Evolutionary conservation across 2,329 filamentous ascomycete species (phyloP), one percentile per base, ranked within the genome.

Genomic region (Beauveria brongniartii): DNA sequence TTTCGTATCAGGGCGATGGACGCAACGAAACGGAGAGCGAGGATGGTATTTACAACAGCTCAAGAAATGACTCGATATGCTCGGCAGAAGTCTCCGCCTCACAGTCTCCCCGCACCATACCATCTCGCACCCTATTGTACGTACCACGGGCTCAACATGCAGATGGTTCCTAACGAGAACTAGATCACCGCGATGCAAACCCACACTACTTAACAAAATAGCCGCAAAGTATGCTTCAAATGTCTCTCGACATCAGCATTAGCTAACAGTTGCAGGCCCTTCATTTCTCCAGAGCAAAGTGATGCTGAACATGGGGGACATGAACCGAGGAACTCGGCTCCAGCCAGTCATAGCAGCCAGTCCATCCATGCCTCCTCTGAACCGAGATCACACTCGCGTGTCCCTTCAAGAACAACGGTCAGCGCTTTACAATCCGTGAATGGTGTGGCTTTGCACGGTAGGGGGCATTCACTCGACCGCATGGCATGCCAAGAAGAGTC

Each of bases 351-450:
- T 58, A 80, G 80, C 72, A 84, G 78, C 60, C 69, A 81, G 18
- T 80, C 80, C 3, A 81, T 78, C 1, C 78, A 78, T 66, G 74
- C 75, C 20, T 78, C 79, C 3, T 77, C 80, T 3, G 75, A 73
- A 1, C 81, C 79, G 1, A 70, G 72, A 16, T 72, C 74, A 0
- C 80, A 83, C 66, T 84, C 82, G 2, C 74, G 81, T 43, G 74
- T 82, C 55, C 83, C 82, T 1, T 84, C 81, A 0, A 73, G 78
- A 48, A 83, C 82, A 1, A 83, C 80, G 0, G 72, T 80, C 24
- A 77, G 77, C 55, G 76, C 77, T 10, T 69, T 73, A 8, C 73
- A 75, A 57, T 55, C 41, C 54, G 63, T 18, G 50, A 61, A 34
- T 56, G 48, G 28, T 67, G 68, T 51, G 66, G 65, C 1, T 67